Evolutionary conservation across 2,329 filamentous ascomycete species (phyloP).

Genomic region (Coccinonectria pachysandricola): DNA sequence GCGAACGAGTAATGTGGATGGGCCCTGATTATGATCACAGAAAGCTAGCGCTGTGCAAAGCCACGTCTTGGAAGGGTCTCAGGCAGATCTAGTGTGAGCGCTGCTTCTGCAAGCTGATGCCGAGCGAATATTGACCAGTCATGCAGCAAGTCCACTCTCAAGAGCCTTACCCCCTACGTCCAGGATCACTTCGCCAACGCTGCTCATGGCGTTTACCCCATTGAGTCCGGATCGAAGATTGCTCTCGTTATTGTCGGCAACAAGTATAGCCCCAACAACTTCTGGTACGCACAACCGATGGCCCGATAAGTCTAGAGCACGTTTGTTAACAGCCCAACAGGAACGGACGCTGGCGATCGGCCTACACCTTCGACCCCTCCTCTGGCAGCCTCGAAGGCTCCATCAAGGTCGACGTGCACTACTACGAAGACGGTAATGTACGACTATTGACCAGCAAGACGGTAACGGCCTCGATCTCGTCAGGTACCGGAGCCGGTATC

Average conservation of each 20-base stretch:
- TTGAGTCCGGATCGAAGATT: constrained; percentile 62
- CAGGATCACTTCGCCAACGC: constrained; percentile 81
- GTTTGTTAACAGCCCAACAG: constrained; percentile 31
- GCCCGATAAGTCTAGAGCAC: background rate
- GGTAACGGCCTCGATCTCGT: constrained; percentile 50
- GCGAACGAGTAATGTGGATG: too few species aligned
- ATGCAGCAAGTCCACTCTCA: constrained; percentile 69
- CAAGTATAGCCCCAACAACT: constrained; percentile 97
- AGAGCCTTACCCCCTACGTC: constrained; percentile 64
- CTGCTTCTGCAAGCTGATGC: background rate
- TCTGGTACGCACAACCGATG: constrained; percentile 52
- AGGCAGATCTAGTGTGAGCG: constrained; percentile 69
- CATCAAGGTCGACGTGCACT: constrained; percentile 93
- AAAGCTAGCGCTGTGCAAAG: constrained; percentile 78
- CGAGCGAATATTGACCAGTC: constrained; percentile 8
- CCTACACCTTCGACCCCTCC: constrained; percentile 70
- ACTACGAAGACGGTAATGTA: constrained; percentile 98
- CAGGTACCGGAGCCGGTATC: constrained; percentile 56
- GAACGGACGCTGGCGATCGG: constrained; percentile 93
- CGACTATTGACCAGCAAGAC: constrained; percentile 83
- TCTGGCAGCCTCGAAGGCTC: constrained; percentile 60
- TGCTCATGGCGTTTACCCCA: constrained; percentile 73
- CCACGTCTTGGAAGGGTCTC: constrained; percentile 63
- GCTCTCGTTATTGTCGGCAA: constrained; percentile 82
- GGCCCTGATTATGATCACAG: constrained; percentile 37